These are phyloP conservation scores for Phyllosticta citribraziliensis DNA, from an alignment of 2,329 filamentous ascomycete genomes.

Conservation along the genomic window DNA sequence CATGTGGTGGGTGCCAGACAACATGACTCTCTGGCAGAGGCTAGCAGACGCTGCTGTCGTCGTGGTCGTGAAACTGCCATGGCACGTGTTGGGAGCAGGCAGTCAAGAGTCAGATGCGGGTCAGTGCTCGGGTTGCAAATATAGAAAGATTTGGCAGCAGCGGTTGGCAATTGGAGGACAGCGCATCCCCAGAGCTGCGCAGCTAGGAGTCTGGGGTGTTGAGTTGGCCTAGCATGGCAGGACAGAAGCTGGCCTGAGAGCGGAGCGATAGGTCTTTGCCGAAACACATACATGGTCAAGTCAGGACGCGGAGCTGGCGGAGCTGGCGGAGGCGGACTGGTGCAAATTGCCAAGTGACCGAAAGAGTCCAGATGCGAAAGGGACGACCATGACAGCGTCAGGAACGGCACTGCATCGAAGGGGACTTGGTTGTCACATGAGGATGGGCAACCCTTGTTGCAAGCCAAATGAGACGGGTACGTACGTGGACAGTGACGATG, in stretches of 20 bases:
- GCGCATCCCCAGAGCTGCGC: background rate
- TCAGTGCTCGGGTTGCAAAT: constrained; percentile 4
- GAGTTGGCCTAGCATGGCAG: background rate
- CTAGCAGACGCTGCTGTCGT: background rate
- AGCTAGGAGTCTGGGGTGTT: background rate
- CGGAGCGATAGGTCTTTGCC: background rate
- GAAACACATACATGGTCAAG: background rate
- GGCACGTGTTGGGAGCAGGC: background rate
- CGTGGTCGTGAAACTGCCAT: background rate
- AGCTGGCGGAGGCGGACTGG: background rate
- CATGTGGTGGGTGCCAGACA: background rate
- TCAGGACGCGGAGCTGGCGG: background rate
- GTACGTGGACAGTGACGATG: background rate
- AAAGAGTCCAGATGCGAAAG: background rate
- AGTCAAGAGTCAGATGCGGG: background rate
- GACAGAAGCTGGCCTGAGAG: background rate
- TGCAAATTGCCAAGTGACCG: background rate
- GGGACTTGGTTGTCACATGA: background rate
- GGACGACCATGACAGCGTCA: background rate
- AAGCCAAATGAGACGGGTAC: background rate
- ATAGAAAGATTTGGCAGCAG: background rate
- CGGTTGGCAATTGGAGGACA: background rate
- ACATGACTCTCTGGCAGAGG: background rate
- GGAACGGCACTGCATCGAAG: background rate
- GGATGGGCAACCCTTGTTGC: background rate